Evolutionary conservation across 1,139 yeast genomes (phyloP).

Genomic region (Blastobotrys persicus): DNA sequence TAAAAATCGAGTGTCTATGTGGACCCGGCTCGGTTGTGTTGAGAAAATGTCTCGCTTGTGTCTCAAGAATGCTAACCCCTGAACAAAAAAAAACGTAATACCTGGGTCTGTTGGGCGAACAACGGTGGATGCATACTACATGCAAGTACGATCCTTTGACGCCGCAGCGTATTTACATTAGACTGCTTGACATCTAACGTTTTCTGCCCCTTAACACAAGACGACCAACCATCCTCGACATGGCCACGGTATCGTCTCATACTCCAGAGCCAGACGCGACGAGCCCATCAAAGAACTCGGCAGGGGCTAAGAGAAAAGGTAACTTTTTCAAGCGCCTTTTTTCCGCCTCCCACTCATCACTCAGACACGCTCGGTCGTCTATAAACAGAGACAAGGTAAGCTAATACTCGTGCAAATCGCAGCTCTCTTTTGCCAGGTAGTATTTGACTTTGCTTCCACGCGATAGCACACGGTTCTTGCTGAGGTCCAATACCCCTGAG

Average conservation of each 20-base stretch:
- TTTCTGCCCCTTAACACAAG: not conserved
- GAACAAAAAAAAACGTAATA: not conserved
- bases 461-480: too few relatives aligned
- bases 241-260: not conserved
- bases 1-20: too few relatives aligned
- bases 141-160: too few relatives aligned
- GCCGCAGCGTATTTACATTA: not conserved
- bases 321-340: constrained; percentile 21
- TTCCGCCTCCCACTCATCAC: constrained; percentile 20
- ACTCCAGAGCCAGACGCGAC: constrained; percentile 1
- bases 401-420: too few relatives aligned
- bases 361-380: constrained; percentile 13
- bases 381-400: not conserved
- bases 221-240: too few relatives aligned
- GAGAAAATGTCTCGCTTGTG: not conserved
- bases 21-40: not conserved
- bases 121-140: too few relatives aligned
- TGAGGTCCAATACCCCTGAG: too few relatives aligned
- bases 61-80: not conserved
- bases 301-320: constrained; percentile 17
- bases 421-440: too few relatives aligned
- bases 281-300: not conserved
- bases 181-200: not conserved
- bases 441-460: too few relatives aligned
- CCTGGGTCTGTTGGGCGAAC: too few relatives aligned